Base-by-base conservation (phyloP, 148 eudicot species). In the Amaranthus hypochondriacus region DNA sequence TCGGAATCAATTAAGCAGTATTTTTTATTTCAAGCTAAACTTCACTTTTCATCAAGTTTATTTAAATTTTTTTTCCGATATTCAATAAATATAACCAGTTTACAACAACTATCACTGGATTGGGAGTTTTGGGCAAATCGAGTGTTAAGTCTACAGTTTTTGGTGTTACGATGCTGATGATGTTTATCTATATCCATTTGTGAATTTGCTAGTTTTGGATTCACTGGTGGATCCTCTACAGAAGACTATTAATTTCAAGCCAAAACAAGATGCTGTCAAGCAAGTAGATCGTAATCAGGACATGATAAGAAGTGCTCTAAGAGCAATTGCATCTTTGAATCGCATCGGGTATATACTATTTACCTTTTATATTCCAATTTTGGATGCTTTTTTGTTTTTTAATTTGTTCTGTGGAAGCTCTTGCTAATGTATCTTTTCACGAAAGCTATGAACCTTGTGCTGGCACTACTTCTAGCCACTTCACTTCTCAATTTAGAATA, bases 281-380 rank as follows among this genome's bases (percentile, higher is more conserved):
- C 99, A 96, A 88, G 96, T 96, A 71, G 99, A 96, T 81, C 99
- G 99, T 68, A 95, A 95, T 76, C 97, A 95, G 83, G 99, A 95
- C 80, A 92, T 95, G 97, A 87, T 95, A 47, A 84, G 97, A 56
- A 95, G 97, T 83, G 94, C 99, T 77, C 89, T 96, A 63, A 87
- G 97, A 57, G 90, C 96, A 66, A 84, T 96, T 79, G 91, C 96
- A 54, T 89, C 97, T 64, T 82, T 92, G 69, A 89, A 89, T 66
- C 90, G 86, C 73, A 90, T 96, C 64, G 88, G 99, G 99, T 96
- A 52, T 57, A 73, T 5, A 18, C 6, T 51, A 5, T 48, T 57
- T 61, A 15, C 71, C 48, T 74, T 52, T 50, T 44, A 47, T 55
- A 62, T 42, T 7, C 48, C 61, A 66, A 48, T 64, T 55, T 7